phyloP scores from a whole-genome alignment of 2,329 filamentous ascomycete genomes.

The Colletotrichum salicis region DNA sequence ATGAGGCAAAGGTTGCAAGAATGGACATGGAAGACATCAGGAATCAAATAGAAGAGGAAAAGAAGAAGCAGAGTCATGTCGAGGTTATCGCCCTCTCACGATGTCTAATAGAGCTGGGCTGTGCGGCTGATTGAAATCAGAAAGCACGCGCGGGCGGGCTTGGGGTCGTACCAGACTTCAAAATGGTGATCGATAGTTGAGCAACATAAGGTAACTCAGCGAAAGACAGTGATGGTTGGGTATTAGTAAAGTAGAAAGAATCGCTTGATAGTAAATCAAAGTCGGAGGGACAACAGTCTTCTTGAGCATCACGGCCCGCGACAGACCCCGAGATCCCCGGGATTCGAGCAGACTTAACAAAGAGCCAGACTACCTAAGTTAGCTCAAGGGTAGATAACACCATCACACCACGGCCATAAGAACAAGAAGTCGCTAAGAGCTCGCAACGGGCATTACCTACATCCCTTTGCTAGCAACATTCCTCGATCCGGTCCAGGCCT shows the following conservation, averaged over 20 bases:
- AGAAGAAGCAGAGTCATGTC: not conserved
- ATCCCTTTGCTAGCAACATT: not conserved
- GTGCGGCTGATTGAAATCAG: no score
- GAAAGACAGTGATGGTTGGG: no score
- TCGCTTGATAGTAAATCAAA: no score
- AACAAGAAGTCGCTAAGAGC: not conserved
- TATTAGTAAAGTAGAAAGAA: no score
- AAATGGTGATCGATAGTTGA: no score
- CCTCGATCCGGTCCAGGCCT: not conserved
- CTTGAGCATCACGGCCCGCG: not conserved
- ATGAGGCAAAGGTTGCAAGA: not conserved
- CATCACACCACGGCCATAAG: not conserved
- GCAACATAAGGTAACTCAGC: no score
- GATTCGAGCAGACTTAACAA: not conserved
- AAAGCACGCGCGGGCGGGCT: no score
- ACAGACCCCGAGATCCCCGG: not conserved
- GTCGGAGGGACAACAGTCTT: not conserved
- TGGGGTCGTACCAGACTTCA: no score
- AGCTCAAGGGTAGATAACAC: not conserved
- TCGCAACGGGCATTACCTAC: not conserved
- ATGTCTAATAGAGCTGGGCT: no score
- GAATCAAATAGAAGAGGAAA: not conserved
- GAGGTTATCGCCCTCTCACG: not conserved
- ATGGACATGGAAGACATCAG: not conserved
- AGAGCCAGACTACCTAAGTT: not conserved